These are phyloP conservation scores for Amauroascus verrucosus DNA, from an alignment of 2,329 filamentous ascomycete genomes.

Conservation along the genomic window DNA sequence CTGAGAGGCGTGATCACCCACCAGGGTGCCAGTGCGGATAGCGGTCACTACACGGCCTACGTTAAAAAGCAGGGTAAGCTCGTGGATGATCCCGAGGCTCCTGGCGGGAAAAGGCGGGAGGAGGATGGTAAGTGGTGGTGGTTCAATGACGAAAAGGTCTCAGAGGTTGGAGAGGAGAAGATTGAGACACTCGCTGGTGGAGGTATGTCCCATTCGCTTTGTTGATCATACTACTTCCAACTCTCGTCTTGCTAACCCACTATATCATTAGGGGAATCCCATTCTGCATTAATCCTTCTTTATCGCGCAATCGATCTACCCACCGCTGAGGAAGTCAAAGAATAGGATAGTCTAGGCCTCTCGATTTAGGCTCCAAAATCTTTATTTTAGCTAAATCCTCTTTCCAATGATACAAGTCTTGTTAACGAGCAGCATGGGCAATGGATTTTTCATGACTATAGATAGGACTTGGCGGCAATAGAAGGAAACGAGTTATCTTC, in stretches of 20 bases:
- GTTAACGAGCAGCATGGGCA: background rate
- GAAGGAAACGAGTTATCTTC: background rate
- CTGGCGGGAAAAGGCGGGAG: conserved; percentile 57
- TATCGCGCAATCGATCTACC: conserved; percentile 43
- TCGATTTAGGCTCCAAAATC: conserved; percentile 4
- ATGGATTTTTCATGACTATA: background rate
- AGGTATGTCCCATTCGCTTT: conserved; percentile 43
- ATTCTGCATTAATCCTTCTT: conserved; percentile 42
- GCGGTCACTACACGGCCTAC: conserved; percentile 94
- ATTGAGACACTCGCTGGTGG: conserved; percentile 84
- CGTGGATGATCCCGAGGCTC: conserved; percentile 53
- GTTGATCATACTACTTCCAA: conserved; percentile 11
- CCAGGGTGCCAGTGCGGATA: conserved; percentile 92
- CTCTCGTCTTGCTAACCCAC: background rate
- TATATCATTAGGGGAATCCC: conserved; percentile 36
- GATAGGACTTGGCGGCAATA: background rate
- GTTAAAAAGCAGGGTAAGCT: conserved; percentile 77
- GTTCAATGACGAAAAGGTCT: conserved; percentile 98
- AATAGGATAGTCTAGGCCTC: conserved; percentile 16
- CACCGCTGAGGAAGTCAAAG: conserved; percentile 31
- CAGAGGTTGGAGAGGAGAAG: conserved; percentile 82
- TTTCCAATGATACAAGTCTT: background rate
- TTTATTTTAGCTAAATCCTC: too few species aligned
- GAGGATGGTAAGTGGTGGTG: conserved; percentile 99
- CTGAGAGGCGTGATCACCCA: conserved; percentile 89